These are phyloP conservation scores for Zygoascus hellenicus DNA, from an alignment of 1,139 yeast species.

Conservation along the genomic window DNA sequence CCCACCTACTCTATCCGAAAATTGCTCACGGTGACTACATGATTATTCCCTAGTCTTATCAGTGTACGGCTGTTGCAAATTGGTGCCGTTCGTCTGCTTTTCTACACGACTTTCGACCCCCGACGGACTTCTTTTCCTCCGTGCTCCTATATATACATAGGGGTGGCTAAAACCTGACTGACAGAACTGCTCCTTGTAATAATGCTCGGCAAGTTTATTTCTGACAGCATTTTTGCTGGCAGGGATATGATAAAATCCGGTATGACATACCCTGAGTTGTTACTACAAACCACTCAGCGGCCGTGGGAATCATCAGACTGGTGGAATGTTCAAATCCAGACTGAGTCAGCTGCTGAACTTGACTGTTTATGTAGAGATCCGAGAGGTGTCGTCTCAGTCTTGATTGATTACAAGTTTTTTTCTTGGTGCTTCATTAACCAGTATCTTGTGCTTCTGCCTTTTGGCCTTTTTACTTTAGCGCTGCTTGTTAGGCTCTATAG, in stretches of 20 bases:
- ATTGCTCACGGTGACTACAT: too few relatives aligned
- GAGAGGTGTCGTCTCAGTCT: not conserved
- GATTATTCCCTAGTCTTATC: too few relatives aligned
- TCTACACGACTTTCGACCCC: too few relatives aligned
- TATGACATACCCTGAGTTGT: not conserved
- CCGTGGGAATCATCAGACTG: too few relatives aligned
- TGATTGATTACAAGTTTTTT: slow-evolving; percentile 9
- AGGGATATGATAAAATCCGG: slow-evolving; percentile 2
- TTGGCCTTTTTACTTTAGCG: slow-evolving; percentile 3
- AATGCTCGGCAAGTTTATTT: not conserved
- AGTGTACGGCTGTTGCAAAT: not conserved
- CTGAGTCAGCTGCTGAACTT: not conserved
- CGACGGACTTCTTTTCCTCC: too few relatives aligned
- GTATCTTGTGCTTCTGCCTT: slow-evolving; percentile 14
- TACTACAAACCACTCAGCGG: not conserved
- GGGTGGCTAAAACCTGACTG: too few relatives aligned
- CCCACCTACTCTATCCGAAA: too few relatives aligned
- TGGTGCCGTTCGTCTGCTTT: not conserved
- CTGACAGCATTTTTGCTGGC: not conserved
- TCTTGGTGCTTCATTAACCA: slow-evolving; percentile 16
- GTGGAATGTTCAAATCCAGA: too few relatives aligned
- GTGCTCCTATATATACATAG: too few relatives aligned
- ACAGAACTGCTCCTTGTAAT: not conserved
- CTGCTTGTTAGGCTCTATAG: not conserved
- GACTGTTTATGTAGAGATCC: slow-evolving; percentile 7